Percentiles rank a stretch among this genome's conserved stretches.
These are phyloP conservation scores for Juglanconis sp. DNA, from an alignment of 2,329 filamentous ascomycete genomes.

Conservation along the genomic window DNA sequence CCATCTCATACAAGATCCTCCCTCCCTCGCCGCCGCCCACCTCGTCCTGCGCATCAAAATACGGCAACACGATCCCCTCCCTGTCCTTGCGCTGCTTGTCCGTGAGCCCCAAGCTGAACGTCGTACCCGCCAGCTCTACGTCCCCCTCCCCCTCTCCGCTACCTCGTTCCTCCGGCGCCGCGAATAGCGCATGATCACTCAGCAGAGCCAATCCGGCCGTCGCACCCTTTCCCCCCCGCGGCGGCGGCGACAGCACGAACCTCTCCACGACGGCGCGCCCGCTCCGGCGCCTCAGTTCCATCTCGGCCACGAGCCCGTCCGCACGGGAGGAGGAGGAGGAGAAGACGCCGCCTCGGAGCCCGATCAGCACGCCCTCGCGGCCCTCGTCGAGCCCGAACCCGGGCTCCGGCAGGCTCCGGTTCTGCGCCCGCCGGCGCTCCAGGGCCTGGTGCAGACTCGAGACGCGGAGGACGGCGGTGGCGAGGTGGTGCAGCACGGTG, in stretches of 20 bases:
- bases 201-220: constrained; percentile 53
- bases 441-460: constrained; percentile 73
- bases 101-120: constrained; percentile 82
- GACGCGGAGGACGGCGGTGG: constrained; percentile 78
- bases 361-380: constrained; percentile 74
- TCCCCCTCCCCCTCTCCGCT: constrained; percentile 34
- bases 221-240: constrained; percentile 23
- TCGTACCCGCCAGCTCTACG: constrained; percentile 63
- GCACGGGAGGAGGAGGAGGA: constrained; percentile 3
- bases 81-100: constrained; percentile 85
- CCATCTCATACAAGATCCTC: constrained; percentile 95
- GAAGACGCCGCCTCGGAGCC: constrained; percentile 37
- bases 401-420: constrained; percentile 72
- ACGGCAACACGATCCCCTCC: constrained; percentile 87
- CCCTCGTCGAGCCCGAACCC: constrained; percentile 75
- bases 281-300: constrained; percentile 83
- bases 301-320: constrained; percentile 64
- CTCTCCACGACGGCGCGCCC: constrained; percentile 73
- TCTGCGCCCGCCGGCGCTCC: constrained; percentile 68
- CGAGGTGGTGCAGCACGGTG: constrained; percentile 73
- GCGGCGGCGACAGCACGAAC: constrained; percentile 49
- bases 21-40: constrained; percentile 79
- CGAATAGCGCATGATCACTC: constrained; percentile 73
- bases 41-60: constrained; percentile 91
- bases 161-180: constrained; percentile 37